phyloP scores from a whole-genome alignment of 148 eudicot genomes.

The Chenopodium formosanum region DNA sequence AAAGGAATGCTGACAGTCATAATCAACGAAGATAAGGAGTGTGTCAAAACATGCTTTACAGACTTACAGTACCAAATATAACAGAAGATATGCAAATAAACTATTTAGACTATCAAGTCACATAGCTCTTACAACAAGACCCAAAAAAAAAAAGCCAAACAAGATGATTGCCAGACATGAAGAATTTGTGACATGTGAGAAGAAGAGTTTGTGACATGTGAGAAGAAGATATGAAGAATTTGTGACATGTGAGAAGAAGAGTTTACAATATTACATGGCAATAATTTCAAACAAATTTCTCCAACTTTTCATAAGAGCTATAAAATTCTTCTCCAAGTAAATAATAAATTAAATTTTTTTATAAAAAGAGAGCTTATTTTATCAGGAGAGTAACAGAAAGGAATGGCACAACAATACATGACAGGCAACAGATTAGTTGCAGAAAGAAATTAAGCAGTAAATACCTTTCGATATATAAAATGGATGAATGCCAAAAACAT shows the following conservation, averaged over 20 bases:
- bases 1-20: not conserved
- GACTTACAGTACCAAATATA: no score
- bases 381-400: no score
- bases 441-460: not conserved
- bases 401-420: no score
- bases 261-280: not conserved
- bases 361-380: no score
- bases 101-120: not conserved
- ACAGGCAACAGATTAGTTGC: not conserved
- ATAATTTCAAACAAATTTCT: not conserved
- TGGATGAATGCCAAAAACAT: conserved; percentile 75
- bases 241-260: not conserved
- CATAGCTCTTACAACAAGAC: not conserved
- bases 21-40: not conserved
- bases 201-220: not conserved
- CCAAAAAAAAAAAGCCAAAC: not conserved
- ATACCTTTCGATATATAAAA: conserved; percentile 80
- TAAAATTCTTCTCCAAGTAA: no score
- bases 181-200: not conserved
- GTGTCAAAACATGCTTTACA: not conserved
- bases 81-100: not conserved
- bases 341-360: no score
- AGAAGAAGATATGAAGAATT: not conserved
- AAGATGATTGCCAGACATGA: not conserved
- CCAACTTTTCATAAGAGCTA: not conserved